A percentile compares a stretch with the other conserved stretches of the same genome.
Conservation (phyloP, 192 early-diverging fungal species). For the Funneliformis geosporum region DNA sequence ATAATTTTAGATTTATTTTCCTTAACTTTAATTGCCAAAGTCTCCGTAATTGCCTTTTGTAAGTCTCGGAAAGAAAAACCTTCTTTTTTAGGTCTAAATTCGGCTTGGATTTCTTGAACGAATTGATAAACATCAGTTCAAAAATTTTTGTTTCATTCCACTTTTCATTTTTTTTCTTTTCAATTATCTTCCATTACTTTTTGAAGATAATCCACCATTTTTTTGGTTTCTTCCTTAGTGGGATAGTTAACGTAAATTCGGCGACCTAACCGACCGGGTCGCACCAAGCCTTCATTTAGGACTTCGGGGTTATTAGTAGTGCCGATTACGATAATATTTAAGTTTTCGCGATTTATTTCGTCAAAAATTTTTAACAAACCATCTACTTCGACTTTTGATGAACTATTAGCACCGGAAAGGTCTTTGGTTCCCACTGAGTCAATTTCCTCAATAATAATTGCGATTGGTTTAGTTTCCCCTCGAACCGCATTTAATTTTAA, state of each 20-base stretch:
- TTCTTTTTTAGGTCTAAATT: too few relatives aligned
- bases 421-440: conserved; percentile 5
- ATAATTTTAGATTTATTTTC: background rate
- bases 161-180: background rate
- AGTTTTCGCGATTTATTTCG: background rate
- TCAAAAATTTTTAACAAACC: background rate
- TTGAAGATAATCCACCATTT: background rate
- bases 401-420: background rate
- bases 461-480: background rate
- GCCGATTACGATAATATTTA: conserved; percentile 7
- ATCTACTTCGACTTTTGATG: background rate
- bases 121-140: too few relatives aligned
- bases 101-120: background rate
- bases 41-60: background rate
- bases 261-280: conserved; percentile 1
- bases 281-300: background rate
- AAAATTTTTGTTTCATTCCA: background rate
- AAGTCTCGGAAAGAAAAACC: conserved; percentile 1
- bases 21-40: background rate
- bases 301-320: background rate
- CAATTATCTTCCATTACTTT: background rate
- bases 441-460: conserved; percentile 6
- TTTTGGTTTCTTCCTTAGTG: background rate
- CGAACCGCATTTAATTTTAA: background rate
- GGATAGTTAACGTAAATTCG: background rate